Conservation (phyloP, 495 filamentous ascomycete genomes). For the Podospora comata region DNA sequence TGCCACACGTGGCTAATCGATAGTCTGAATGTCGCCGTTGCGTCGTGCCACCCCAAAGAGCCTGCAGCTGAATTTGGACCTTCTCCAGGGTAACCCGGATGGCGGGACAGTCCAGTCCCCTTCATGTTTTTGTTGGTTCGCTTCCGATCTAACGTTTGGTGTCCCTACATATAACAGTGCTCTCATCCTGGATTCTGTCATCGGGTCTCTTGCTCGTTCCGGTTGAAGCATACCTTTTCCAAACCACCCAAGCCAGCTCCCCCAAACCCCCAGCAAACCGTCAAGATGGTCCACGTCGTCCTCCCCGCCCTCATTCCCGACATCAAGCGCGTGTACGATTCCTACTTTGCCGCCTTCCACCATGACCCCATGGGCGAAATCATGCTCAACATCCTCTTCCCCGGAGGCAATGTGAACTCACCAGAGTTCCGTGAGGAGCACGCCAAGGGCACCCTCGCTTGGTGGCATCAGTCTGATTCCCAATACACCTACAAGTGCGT, state of each 20-base stretch:
- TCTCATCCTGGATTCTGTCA: background rate
- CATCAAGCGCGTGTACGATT: constrained; percentile 35
- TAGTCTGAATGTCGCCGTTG: background rate
- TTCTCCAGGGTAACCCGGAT: background rate
- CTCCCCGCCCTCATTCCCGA: constrained; percentile 39
- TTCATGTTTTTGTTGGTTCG: background rate
- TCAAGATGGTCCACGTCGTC: constrained; percentile 32
- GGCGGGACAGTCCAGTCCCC: background rate
- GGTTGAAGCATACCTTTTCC: background rate
- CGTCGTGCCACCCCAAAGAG: background rate
- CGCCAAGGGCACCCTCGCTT: constrained; percentile 30
- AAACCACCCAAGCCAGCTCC: background rate
- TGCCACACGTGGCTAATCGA: constrained; percentile 2
- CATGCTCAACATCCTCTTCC: constrained; percentile 37
- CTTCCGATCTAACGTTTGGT: background rate
- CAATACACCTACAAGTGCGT: constrained; percentile 40
- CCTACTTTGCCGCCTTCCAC: constrained; percentile 39
- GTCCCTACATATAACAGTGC: background rate
- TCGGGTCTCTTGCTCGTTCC: background rate
- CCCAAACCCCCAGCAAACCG: background rate
- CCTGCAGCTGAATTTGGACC: background rate
- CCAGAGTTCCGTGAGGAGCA: constrained; percentile 33
- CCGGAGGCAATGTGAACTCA: constrained; percentile 20
- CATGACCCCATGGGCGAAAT: constrained; percentile 30
- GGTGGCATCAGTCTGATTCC: constrained; percentile 28